Evolutionary conservation across 306 rosid genomes (phyloP).

Genomic region (Cucurbita ficifolia): DNA sequence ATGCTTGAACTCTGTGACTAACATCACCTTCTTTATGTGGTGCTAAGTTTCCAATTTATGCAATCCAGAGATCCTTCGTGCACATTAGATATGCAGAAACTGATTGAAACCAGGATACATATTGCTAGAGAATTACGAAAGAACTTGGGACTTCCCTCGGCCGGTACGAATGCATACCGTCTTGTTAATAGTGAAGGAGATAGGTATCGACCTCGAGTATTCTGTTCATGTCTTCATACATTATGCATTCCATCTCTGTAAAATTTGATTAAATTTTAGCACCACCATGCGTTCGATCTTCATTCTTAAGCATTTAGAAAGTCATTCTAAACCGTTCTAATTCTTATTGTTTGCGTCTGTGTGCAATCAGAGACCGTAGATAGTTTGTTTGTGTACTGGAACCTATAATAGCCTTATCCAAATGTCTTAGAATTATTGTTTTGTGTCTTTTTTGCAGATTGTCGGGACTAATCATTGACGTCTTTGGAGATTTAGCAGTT

Average conservation of each 20-base stretch:
- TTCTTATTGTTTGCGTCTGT: background rate
- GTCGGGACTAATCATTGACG: constrained; percentile 73
- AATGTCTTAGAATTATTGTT: background rate
- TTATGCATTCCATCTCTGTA: background rate
- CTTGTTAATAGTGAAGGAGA: constrained; percentile 88
- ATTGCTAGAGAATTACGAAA: constrained; percentile 51
- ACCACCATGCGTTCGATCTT: background rate
- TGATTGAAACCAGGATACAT: constrained; percentile 53
- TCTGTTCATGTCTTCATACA: background rate
- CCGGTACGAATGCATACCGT: constrained; percentile 61
- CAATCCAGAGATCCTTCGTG: constrained; percentile 40
- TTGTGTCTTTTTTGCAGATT: constrained; percentile 27
- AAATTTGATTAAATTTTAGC: background rate
- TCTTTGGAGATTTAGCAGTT: constrained; percentile 86
- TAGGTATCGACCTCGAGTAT: constrained; percentile 31
- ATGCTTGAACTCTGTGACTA: background rate
- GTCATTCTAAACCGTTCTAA: background rate
- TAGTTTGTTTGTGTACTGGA: background rate
- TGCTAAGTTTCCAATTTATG: constrained; percentile 7
- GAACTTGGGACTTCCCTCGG: constrained; percentile 73
- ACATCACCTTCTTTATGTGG: background rate
- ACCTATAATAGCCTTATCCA: background rate
- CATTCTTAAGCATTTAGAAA: background rate
- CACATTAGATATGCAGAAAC: constrained; percentile 59
- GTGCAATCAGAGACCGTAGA: background rate